Conservation (phyloP, 805 yeast species). For the Metschnikowia koreensis region DNA sequence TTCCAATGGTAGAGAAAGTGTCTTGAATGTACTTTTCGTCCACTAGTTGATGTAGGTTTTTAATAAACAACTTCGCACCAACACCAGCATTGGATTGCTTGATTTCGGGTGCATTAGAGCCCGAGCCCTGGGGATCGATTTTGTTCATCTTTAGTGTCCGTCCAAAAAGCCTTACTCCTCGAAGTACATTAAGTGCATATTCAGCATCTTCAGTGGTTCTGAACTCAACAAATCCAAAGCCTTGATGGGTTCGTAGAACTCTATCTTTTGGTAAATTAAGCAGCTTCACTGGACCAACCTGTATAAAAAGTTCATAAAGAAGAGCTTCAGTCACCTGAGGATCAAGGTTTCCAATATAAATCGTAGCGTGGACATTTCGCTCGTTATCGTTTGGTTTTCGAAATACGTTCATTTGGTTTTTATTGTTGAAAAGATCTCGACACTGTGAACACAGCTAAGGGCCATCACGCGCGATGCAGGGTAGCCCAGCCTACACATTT, state of each 20-base stretch:
- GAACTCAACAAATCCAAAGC: slow-evolving; percentile 86
- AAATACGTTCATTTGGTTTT: slow-evolving; percentile 29
- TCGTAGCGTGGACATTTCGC: slow-evolving; percentile 58
- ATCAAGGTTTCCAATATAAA: slow-evolving; percentile 83
- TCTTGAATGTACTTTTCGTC: slow-evolving; percentile 56
- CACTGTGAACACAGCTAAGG: not conserved
- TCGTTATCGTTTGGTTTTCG: slow-evolving; percentile 42
- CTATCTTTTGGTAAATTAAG: slow-evolving; percentile 80
- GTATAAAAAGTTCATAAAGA: slow-evolving; percentile 78
- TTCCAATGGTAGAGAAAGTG: slow-evolving; percentile 71
- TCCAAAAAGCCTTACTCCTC: slow-evolving; percentile 61
- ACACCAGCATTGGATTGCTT: slow-evolving; percentile 23
- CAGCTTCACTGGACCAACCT: slow-evolving; percentile 73
- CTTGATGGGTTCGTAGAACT: slow-evolving; percentile 68
- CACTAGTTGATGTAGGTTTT: slow-evolving; percentile 63
- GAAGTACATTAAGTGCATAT: slow-evolving; percentile 60
- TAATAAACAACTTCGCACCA: slow-evolving; percentile 53
- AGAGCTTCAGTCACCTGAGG: slow-evolving; percentile 67
- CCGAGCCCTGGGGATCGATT: slow-evolving; percentile 30
- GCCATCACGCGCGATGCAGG: slow-evolving; percentile 4
- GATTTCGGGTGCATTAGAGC: slow-evolving; percentile 14
- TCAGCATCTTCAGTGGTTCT: slow-evolving; percentile 58
- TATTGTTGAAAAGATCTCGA: not conserved
- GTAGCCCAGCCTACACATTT: not conserved
- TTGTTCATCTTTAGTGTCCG: slow-evolving; percentile 58